Evolutionary conservation across 2,329 filamentous ascomycete species (phyloP), one percentile per base, ranked within the genome.

Genomic region (Stagonosporopsis cucurbitacearum): DNA sequence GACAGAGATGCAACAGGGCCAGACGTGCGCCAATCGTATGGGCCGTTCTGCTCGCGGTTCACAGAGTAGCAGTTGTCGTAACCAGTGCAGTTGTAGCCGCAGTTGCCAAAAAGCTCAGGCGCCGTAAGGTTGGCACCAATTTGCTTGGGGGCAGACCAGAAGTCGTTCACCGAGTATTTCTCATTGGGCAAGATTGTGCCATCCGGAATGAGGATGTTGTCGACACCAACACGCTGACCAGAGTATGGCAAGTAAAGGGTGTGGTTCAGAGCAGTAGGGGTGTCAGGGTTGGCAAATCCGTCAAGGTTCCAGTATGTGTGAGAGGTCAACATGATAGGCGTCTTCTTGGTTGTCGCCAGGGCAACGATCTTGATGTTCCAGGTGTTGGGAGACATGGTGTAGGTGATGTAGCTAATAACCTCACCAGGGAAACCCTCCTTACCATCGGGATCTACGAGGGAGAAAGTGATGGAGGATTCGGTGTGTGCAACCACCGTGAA

Each of bases 301-400:
- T 93, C 90, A 40, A 94, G 80, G 73, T 93, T 93, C 90, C 90
- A 94, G 81, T 94, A 94, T 7, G 84, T 85, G 74, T 88, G 86
- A 39, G 86, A 85, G 70, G 84, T 90, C 54, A 94, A 81, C 90
- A 94, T 93, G 73, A 94, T 91, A 44, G 90, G 90, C 6, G 90
- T 93, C 78, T 87, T 88, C 77, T 90, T 86, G 26, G 88, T 90
- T 8, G 87, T 86, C 3, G 89, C 80, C 51, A 89, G 74, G 36
- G 89, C 90, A 13, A 87, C 78, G 81, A 93, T 91, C 75, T 85
- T 88, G 66, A 92, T 81, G 68, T 90, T 82, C 88, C 89, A 92
- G 43, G 85, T 84, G 71, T 82, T 80, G 25, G 86, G 84, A 4
- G 80, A 81, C 47, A 93, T 73, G 0, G 87, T 88, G 76, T 93